Evolutionary conservation across 164 flowering plant species (phyloP).

Genomic region (Paratinospora sagittata): DNA sequence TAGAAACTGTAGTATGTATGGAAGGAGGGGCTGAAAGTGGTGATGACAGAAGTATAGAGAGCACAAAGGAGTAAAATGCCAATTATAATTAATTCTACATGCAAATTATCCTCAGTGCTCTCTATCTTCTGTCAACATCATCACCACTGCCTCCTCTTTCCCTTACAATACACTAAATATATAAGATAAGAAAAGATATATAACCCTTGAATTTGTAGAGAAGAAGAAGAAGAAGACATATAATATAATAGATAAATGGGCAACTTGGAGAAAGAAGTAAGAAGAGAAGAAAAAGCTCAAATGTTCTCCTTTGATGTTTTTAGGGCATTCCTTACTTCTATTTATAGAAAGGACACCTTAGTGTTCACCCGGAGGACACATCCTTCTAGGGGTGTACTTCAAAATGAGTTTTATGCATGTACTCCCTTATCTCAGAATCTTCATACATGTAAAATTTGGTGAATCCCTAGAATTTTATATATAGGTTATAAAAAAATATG

Average conservation of each 20-base stretch:
- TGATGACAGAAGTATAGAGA: conserved; percentile 22
- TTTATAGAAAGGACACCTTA: neutral
- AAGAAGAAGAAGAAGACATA: no score
- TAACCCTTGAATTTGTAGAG: neutral
- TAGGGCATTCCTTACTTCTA: neutral
- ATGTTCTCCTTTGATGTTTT: neutral
- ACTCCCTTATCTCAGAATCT: no score
- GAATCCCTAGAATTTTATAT: no score
- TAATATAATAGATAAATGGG: neutral
- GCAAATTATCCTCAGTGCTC: conserved; percentile 18
- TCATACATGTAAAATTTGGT: no score
- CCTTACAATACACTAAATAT: conserved; percentile 2
- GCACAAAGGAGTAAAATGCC: conserved; percentile 16
- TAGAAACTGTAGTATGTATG: neutral
- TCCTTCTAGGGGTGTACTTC: no score
- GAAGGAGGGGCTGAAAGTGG: neutral
- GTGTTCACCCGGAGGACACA: neutral
- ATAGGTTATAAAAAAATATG: no score
- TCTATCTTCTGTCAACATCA: conserved; percentile 20
- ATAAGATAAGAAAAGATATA: neutral
- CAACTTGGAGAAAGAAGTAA: neutral
- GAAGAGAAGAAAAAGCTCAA: neutral
- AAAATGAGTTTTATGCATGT: no score
- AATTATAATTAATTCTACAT: conserved; percentile 1
- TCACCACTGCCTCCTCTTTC: conserved; percentile 9